Evolutionary conservation across 768 basidiomycete genomes (phyloP).

Genomic region (Kwoniella sp.): DNA sequence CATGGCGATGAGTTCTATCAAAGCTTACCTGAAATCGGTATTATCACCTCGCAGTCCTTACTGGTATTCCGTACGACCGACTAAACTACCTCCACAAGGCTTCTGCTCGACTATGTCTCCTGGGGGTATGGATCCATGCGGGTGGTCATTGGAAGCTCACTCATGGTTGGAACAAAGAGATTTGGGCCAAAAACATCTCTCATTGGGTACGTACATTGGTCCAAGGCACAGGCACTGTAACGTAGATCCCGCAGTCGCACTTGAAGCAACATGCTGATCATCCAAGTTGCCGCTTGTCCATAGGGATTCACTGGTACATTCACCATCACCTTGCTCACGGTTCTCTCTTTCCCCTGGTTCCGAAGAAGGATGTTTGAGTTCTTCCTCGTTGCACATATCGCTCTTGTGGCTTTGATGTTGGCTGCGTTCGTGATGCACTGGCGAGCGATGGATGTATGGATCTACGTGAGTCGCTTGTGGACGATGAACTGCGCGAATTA

Average conservation of each 20-base stretch:
- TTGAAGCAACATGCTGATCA: constrained; percentile 6
- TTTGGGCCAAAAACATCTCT: constrained; percentile 23
- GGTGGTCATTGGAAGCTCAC: constrained; percentile 32
- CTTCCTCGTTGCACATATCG: constrained; percentile 53
- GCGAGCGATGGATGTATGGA: constrained; percentile 35
- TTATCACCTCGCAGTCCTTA: constrained; percentile 57
- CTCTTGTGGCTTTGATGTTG: constrained; percentile 41
- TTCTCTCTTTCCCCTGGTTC: constrained; percentile 40
- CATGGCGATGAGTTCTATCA: too few species aligned
- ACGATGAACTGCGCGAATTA: too few species aligned
- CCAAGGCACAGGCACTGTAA: constrained; percentile 13
- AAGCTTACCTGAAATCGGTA: too few species aligned
- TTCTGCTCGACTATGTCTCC: constrained; percentile 43
- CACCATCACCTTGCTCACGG: constrained; percentile 42
- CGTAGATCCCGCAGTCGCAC: neutral
- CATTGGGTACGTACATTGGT: constrained; percentile 32
- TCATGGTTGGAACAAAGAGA: constrained; percentile 27
- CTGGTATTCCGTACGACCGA: constrained; percentile 64
- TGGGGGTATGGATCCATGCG: constrained; percentile 48
- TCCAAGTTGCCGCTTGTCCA: neutral
- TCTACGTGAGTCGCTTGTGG: constrained; percentile 33
- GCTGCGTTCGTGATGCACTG: constrained; percentile 46
- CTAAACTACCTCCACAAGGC: constrained; percentile 55
- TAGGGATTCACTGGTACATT: constrained; percentile 48
- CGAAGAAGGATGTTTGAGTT: constrained; percentile 52